Evolutionary conservation across 768 basidiomycete species (phyloP), one percentile per base, ranked within the genome.

Genomic region (Lactarius evosmus): DNA sequence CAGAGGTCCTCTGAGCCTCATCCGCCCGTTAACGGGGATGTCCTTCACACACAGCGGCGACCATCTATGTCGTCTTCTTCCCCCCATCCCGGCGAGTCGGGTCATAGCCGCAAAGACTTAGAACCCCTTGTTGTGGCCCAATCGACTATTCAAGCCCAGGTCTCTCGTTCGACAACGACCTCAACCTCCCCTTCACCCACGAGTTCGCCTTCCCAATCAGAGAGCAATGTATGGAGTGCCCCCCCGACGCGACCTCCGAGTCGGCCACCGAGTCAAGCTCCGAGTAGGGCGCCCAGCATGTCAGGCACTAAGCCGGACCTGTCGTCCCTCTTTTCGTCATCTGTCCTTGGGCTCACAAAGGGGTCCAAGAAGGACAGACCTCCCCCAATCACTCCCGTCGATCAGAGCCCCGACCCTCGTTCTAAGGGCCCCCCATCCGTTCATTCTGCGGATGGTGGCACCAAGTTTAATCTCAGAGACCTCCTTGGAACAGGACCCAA

Each of bases 391-490:
- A 65, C 63, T 17, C 63, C 63, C n/a, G 46, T 56, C 14, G 63
- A 62, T 50, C 53, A 41, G 36, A 61, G 59, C 50, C 41, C 56
- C 44, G 60, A 34, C 4, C 36, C 46, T 19, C 60, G 53, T 80
- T 59, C 62, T 77, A 61, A 64, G 38, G 61, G 60, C 8, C 62
- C 66, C 75, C 82, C 71, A 62, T 86, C 67, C 74, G 81, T 74
- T 77, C 83, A 76, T 17, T 84, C 86, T 60, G 83, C 85, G 49
- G 78, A 77, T 6, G 79, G 82, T 40, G 78, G 78, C 52, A 87
- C 89, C 72, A 90, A 85, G 75, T 95, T 95, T 77, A 89, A 81
- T 46, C 83, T 97, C 70, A 95, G 90, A 82, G 83, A 95, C 72
- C 82, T 97, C 30, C 82, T 95, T 63, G 79, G 79, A 27, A 79